Base-by-base conservation (phyloP, 2,329 filamentous ascomycete species). In the Chaetoscypha palmicola region DNA sequence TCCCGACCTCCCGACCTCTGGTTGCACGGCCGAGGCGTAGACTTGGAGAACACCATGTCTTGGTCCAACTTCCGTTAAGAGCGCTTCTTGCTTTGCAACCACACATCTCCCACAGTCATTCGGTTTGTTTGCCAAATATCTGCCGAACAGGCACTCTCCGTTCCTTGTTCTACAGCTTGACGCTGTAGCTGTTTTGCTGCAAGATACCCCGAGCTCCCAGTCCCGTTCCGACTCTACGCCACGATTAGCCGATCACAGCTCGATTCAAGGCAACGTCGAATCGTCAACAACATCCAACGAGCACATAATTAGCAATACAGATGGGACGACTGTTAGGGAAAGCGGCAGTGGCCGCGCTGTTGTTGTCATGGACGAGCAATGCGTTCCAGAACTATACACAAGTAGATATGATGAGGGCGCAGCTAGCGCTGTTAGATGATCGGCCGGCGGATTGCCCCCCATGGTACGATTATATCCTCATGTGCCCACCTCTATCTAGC, bases 371-470 rank as follows among this genome's bases (percentile, higher is more conserved):
- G 46, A 55, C 66, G 12, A 63, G 60, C 16, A 61, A 63, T 50
- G 68, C 59, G 31, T 72, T 66, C 58, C 63, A 54, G 51, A 83
- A 81, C 61, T 80, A 77, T 57, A 78, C 78, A 41, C 73, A 75
- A 39, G 62, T 73, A 51, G 76, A 79, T 54, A 78, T 74, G 66
- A 69, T 77, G 61, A 77, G 72, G 56, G 77, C 78, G 32, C 78
- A 85, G 61, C 71, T 89, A 60, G 76, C 82, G 28, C 68, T 90
- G 36, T 77, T 86, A 66, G 83, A 79, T 53, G 80, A 84, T 58
- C 77, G 86, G 38, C 84, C 88, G 5, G 76, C 77, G 51, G 79
- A 83, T 58, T 92, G 87, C 62, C 86, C 86, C 41, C 86, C 86
- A 59, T 92, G 81, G 80, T 84, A 66, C 55, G 68, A 63, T 62